Percentiles rank a stretch among this genome's conserved stretches.
Conservation (phyloP, 2,329 filamentous ascomycete genomes). For the Bipolaris cookei region DNA sequence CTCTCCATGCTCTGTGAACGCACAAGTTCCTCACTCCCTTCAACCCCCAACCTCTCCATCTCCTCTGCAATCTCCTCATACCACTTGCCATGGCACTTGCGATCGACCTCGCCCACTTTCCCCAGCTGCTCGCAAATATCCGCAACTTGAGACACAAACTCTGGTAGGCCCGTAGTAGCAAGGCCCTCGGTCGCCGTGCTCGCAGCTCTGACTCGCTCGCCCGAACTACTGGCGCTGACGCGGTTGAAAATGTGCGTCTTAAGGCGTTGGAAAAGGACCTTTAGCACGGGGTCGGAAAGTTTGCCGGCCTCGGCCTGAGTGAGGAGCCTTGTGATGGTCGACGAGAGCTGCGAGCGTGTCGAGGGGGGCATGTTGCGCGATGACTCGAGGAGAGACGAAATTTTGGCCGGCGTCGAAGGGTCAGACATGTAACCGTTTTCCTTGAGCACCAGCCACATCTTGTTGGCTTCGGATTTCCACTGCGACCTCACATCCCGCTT, state of each 20-base stretch:
- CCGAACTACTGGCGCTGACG: constrained; percentile 69
- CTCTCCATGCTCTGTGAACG: constrained; percentile 36
- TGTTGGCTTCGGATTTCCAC: constrained; percentile 76
- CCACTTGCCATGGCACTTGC: constrained; percentile 71
- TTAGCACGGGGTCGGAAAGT: constrained; percentile 67
- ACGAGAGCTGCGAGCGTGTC: constrained; percentile 53
- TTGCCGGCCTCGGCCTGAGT: constrained; percentile 57
- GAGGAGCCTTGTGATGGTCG: constrained; percentile 58
- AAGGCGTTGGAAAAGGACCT: constrained; percentile 71
- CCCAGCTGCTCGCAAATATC: constrained; percentile 73
- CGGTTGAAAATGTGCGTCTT: constrained; percentile 70
- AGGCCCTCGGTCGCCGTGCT: constrained; percentile 73
- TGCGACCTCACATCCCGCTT: constrained; percentile 79
- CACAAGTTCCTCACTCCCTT: constrained; percentile 39
- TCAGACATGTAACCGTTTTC: constrained; percentile 63
- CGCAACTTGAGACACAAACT: constrained; percentile 73
- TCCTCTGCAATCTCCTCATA: constrained; percentile 71
- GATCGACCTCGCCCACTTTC: constrained; percentile 70
- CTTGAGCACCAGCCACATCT: constrained; percentile 74
- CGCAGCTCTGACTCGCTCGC: constrained; percentile 72
- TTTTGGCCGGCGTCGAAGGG: constrained; percentile 54
- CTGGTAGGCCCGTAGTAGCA: constrained; percentile 71
- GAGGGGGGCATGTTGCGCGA: constrained; percentile 57
- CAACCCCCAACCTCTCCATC: constrained; percentile 50
- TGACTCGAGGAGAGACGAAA: constrained; percentile 57